Evolutionary conservation across 2,329 filamentous ascomycete genomes (phyloP).

Genomic region (Lasiodiplodia sp.): DNA sequence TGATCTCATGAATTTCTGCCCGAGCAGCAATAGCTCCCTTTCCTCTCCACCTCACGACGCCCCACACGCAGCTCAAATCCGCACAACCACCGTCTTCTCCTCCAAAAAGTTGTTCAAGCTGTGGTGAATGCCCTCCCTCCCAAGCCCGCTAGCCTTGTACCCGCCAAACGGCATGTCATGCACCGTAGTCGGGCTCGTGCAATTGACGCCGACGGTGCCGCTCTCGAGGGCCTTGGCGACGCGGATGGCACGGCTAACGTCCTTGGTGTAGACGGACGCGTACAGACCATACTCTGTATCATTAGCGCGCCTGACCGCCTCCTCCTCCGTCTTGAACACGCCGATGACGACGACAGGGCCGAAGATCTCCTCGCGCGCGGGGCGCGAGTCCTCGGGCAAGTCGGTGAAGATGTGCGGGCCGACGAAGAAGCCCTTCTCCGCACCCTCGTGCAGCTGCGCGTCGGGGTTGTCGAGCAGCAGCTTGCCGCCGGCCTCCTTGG

Average conservation of each 20-base stretch:
- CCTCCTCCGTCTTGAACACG: constrained; percentile 45
- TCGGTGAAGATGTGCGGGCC: constrained; percentile 57
- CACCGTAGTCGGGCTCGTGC: constrained; percentile 43
- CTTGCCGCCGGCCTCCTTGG: constrained; percentile 50
- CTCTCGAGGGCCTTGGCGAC: constrained; percentile 51
- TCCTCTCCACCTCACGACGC: neutral
- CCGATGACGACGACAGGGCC: constrained; percentile 48
- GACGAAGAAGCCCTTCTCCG: constrained; percentile 54
- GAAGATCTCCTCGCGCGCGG: constrained; percentile 48
- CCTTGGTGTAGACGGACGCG: constrained; percentile 47
- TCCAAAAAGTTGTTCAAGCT: constrained; percentile 45
- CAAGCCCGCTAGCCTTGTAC: constrained; percentile 47
- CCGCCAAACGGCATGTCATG: constrained; percentile 52
- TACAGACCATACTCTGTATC: constrained; percentile 49
- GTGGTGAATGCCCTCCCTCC: constrained; percentile 43
- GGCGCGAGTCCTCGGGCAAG: constrained; percentile 49
- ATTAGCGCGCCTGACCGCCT: constrained; percentile 46
- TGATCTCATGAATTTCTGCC: neutral
- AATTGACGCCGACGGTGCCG: constrained; percentile 51
- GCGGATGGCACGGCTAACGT: constrained; percentile 46
- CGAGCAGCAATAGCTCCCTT: neutral
- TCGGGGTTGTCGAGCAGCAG: constrained; percentile 46
- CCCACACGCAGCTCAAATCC: constrained; percentile 23
- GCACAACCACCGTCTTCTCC: constrained; percentile 45
- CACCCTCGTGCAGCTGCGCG: constrained; percentile 32